Base-by-base conservation (phyloP, 805 yeast genomes). In the Candida wancherniae region DNA sequence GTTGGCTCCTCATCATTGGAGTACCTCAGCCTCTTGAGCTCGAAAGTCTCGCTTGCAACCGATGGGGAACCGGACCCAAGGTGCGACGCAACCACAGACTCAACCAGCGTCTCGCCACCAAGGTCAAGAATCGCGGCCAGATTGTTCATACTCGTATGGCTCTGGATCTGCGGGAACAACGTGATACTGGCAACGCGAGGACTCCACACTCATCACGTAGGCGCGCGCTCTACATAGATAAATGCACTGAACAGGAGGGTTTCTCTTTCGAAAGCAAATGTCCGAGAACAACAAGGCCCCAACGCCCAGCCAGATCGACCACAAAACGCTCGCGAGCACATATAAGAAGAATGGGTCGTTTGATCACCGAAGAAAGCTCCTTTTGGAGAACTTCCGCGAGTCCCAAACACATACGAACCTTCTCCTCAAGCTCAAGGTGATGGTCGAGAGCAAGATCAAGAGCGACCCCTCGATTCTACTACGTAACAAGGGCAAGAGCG, bases 271-370 rank as follows among this genome's bases (percentile, higher is more conserved):
- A n/a, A n/a, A n/a, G n/a, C n/a, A n/a, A n/a, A n/a, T n/a, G n/a
- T n/a, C n/a, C n/a, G n/a, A n/a, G n/a, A n/a, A n/a, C n/a, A n/a
- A n/a, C n/a, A n/a, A n/a, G n/a, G 20, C 9, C 20, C 7, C 9
- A 18, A 18, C 7, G 9, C 7, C 20, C 20, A 18, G 9, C 7
- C n/a, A 9, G 7, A 18, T 37, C 9, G 59, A 65, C 36, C 66
- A 72, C 18, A 61, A 59, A 26, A 61, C 61, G 18, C 48, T 73
- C 11, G 53, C 66, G 1, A 53, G 51, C 1, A 48, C 55, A 9
- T 73, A 67, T 49, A 73, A 73, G 50, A 67, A 67, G 36, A 58
- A 61, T 24, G 80, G 80, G 0, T 34, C 58, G 1, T 73, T 73
- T 40, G 79, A 73, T 42, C 45, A 56, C 15, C 68, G 63, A 34